phyloP scores from a whole-genome alignment of 2,329 filamentous ascomycete genomes.

The Teratosphaeria nubilosa region DNA sequence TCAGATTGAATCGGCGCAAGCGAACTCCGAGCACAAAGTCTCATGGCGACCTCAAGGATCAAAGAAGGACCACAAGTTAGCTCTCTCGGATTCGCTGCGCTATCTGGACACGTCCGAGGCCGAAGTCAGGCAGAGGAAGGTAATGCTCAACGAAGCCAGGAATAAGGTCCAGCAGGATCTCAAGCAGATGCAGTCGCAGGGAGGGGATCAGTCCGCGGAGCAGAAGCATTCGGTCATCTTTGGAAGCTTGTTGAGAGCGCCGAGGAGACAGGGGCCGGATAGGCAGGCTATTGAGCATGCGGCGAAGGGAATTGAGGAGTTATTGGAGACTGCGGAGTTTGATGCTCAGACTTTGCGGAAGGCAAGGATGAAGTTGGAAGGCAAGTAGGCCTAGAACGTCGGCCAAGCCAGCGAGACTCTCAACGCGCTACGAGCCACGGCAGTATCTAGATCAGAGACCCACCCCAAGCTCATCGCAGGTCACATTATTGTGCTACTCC shows the following conservation, averaged over 20 bases:
- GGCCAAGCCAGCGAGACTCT: background rate
- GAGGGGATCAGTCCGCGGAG: background rate
- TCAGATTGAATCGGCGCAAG: constrained; percentile 4
- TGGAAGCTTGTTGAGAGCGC: background rate
- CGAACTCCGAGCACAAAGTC: background rate
- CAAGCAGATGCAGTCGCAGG: background rate
- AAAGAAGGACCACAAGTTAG: background rate
- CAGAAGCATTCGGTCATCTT: background rate
- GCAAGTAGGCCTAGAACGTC: background rate
- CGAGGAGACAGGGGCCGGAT: background rate
- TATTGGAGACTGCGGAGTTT: background rate
- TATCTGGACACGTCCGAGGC: background rate
- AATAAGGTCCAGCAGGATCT: background rate
- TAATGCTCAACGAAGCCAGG: background rate
- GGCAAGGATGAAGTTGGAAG: background rate
- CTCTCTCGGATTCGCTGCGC: background rate
- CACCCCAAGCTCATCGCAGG: background rate
- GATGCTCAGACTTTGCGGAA: background rate
- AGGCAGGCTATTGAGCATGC: background rate
- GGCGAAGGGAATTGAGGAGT: background rate
- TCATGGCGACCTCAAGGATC: background rate
- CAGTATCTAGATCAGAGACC: background rate
- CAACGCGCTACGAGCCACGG: background rate
- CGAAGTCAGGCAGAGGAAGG: background rate
- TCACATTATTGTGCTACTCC: too few species aligned